A percentile compares a stretch with the other conserved stretches of the same genome.
These are phyloP conservation scores for Fusarium sp. DNA, from an alignment of 2,329 filamentous ascomycete genomes.

Conservation along the genomic window DNA sequence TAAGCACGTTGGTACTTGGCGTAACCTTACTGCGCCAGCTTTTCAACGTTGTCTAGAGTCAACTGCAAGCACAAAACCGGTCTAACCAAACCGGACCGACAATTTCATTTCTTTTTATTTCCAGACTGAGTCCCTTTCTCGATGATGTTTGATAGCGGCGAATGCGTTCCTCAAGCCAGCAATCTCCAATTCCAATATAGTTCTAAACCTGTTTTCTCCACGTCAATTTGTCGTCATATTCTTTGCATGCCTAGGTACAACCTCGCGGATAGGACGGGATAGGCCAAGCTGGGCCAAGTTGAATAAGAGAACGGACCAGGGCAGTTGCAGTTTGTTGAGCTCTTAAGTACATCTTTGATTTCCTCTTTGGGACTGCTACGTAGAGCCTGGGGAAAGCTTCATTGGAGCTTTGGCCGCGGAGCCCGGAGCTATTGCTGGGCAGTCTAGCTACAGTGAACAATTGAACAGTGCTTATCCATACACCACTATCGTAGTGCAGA, in stretches of 20 bases:
- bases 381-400: constrained; percentile 37
- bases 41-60: background rate
- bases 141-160: background rate
- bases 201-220: constrained; percentile 11
- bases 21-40: constrained; percentile 14
- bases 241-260: background rate
- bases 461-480: background rate
- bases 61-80: background rate
- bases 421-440: background rate
- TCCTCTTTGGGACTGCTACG: constrained; percentile 36
- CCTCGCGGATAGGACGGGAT: constrained; percentile 23
- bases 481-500: background rate
- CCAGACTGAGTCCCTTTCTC: constrained; percentile 7
- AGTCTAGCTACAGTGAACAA: background rate
- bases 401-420: constrained; percentile 25
- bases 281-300: constrained; percentile 22
- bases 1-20: constrained; percentile 20
- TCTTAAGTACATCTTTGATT: constrained; percentile 24
- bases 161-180: background rate
- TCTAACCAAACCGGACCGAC: background rate
- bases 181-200: background rate
- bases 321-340: constrained; percentile 43
- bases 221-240: constrained; percentile 24
- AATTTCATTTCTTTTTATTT: constrained; percentile 12
- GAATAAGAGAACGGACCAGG: constrained; percentile 20